Percentiles rank a stretch among this genome's conserved stretches.
These are phyloP conservation scores for Quercus cerris DNA, from an alignment of 306 rosid species.

Conservation along the genomic window DNA sequence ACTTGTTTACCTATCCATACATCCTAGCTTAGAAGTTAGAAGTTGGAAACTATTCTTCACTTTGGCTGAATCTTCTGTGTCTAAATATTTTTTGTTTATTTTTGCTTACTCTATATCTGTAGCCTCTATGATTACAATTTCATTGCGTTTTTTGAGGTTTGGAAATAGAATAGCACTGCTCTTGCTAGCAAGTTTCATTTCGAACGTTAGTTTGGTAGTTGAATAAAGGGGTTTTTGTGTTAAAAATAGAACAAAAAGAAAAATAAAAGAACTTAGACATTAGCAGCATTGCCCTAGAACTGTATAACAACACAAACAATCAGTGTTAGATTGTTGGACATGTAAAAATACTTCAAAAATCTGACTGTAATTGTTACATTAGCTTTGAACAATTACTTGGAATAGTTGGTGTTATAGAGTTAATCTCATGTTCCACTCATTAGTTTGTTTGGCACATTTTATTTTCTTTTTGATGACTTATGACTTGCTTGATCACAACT, in stretches of 20 bases:
- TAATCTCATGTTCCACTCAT: background rate
- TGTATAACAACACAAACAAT: background rate
- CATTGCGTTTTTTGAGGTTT: no score
- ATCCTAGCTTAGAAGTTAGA: background rate
- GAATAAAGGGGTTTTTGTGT: background rate
- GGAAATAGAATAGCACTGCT: no score
- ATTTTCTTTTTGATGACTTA: background rate
- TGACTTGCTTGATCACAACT: conserved; percentile 1
- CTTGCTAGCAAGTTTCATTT: no score
- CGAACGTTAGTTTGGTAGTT: no score
- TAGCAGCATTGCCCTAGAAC: background rate
- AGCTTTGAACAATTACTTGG: background rate
- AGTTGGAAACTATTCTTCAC: background rate
- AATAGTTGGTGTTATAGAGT: background rate
- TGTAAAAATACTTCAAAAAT: background rate
- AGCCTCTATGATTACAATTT: no score
- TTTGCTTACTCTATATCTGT: no score
- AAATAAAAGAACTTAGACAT: background rate
- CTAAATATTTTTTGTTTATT: no score
- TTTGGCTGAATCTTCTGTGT: background rate
- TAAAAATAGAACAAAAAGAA: background rate
- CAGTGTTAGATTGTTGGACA: background rate
- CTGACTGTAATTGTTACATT: background rate
- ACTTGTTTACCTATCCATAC: background rate
- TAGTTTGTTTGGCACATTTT: background rate